These are phyloP conservation scores for Excoecaria agallocha DNA, from an alignment of 345 rosid species.

Conservation along the genomic window DNA sequence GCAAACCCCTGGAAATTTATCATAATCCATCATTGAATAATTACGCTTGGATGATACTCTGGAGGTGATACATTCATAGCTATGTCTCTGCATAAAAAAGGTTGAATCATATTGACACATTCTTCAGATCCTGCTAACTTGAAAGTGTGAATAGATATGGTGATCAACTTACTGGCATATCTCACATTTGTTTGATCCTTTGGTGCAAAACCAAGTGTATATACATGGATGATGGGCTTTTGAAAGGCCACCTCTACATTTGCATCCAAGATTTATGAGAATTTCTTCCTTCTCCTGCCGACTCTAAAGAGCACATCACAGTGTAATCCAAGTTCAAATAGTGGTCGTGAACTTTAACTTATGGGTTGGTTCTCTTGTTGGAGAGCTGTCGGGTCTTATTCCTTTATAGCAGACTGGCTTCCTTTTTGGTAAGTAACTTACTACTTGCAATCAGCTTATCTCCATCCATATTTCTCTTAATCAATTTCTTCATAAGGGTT, in stretches of 20 bases:
- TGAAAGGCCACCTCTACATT: slow-evolving; percentile 79
- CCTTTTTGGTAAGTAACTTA: no score
- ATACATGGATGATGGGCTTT: slow-evolving; percentile 79
- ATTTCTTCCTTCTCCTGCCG: slow-evolving; percentile 83
- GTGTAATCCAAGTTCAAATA: slow-evolving; percentile 9
- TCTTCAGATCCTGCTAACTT: neutral
- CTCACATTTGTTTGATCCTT: slow-evolving; percentile 84
- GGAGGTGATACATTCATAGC: slow-evolving; percentile 75
- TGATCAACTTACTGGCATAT: slow-evolving; percentile 76
- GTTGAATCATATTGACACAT: slow-evolving; percentile 3
- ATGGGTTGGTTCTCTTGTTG: no score
- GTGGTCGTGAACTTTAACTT: no score
- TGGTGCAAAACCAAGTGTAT: slow-evolving; percentile 79
- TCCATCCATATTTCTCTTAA: no score
- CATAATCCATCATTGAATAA: slow-evolving; percentile 29
- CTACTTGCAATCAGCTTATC: no score
- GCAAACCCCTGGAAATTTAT: slow-evolving; percentile 1
- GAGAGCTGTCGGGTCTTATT: no score
- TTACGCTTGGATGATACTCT: slow-evolving; percentile 60
- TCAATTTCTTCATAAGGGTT: no score
- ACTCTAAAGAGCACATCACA: slow-evolving; percentile 42
- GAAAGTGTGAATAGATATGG: neutral
- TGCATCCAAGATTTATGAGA: slow-evolving; percentile 81
- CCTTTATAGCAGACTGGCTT: no score
- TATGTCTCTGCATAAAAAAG: slow-evolving; percentile 51